These are phyloP conservation scores for Pecoramyces ruminantium DNA, from an alignment of 192 early-diverging fungal species.

Conservation along the genomic window DNA sequence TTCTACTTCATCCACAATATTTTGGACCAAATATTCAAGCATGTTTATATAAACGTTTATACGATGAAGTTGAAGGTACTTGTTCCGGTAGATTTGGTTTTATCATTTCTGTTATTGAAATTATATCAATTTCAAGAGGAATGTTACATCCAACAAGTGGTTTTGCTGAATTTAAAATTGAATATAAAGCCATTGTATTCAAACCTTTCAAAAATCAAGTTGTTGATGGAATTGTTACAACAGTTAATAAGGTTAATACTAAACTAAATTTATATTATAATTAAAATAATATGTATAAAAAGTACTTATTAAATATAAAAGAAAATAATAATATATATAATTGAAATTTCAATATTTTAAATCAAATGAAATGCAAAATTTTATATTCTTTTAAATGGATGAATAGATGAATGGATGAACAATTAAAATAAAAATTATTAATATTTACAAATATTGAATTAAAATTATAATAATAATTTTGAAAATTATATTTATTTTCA, in stretches of 20 bases:
- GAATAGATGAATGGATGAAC: no score
- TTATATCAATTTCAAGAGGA: slow-evolving; percentile 63
- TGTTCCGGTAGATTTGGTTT: slow-evolving; percentile 86
- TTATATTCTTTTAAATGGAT: no score
- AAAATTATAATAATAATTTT: no score
- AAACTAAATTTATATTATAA: neutral
- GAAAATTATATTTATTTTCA: no score
- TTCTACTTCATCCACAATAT: slow-evolving; percentile 81
- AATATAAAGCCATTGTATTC: slow-evolving; percentile 87
- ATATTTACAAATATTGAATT: no score
- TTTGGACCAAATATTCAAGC: slow-evolving; percentile 68
- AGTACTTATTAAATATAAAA: no score
- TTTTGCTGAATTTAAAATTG: slow-evolving; percentile 80
- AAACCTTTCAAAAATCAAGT: slow-evolving; percentile 96
- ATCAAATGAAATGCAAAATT: no score
- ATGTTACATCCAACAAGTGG: slow-evolving; percentile 55
- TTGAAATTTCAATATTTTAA: no score
- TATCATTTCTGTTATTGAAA: slow-evolving; percentile 72
- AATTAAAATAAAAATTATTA: no score
- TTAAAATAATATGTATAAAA: no score
- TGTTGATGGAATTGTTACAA: slow-evolving; percentile 73
- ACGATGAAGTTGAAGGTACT: slow-evolving; percentile 87
- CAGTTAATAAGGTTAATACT: slow-evolving; percentile 63
- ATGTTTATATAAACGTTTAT: slow-evolving; percentile 62
- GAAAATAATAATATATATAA: no score